phyloP scores from a whole-genome alignment of 2,329 filamentous ascomycete genomes.

The Acephala macrosclerotiorum region DNA sequence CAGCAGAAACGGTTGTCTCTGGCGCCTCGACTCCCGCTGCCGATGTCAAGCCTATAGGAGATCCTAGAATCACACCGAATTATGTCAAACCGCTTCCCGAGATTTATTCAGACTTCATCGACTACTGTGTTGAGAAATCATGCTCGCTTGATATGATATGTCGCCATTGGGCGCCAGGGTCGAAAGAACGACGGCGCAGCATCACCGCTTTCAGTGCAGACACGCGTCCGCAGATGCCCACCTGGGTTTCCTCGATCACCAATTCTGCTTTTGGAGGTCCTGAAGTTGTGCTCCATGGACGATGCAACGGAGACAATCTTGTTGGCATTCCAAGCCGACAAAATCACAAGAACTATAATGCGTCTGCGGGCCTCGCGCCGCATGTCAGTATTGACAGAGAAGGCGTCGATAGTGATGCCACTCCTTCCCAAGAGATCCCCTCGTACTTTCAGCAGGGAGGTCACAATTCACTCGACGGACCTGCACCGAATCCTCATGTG shows the following conservation, averaged over 20 bases:
- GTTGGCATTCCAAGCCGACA: constrained; percentile 25
- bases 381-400: constrained; percentile 14
- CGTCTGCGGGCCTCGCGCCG: constrained; percentile 18
- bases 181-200: constrained; percentile 10
- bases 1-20: neutral
- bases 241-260: constrained; percentile 32
- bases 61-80: constrained; percentile 29
- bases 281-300: constrained; percentile 1
- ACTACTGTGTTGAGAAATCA: constrained; percentile 36
- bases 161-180: constrained; percentile 33
- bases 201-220: neutral
- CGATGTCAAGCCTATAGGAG: neutral
- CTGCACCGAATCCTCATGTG: neutral
- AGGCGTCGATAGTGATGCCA: neutral
- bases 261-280: constrained; percentile 30
- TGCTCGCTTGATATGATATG: constrained; percentile 35
- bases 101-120: constrained; percentile 36
- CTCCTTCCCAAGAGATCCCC: neutral
- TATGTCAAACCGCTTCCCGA: constrained; percentile 31
- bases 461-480: neutral
- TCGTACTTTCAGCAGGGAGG: neutral
- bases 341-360: constrained; percentile 28
- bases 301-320: constrained; percentile 33
- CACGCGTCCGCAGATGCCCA: constrained; percentile 7
- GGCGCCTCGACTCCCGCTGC: neutral